Evolutionary conservation across 164 flowering plant species (phyloP), one percentile per base, ranked within the genome.

Genomic region (Magnolia officinalis): DNA sequence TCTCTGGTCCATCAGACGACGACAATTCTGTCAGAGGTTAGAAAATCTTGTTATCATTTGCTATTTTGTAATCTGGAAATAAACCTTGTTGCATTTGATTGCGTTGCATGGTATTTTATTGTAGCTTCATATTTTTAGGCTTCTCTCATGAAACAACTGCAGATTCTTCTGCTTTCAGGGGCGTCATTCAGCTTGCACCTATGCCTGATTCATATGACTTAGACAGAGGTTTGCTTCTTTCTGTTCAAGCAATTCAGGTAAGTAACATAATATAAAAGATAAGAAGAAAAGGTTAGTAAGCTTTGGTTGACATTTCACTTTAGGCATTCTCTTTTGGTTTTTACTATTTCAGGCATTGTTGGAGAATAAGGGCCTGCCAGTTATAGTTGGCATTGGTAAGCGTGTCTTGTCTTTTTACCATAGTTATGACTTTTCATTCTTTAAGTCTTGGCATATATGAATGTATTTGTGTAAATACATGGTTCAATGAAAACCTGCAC

Each of bases 181-280:
- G 87, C 80, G 69, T 80, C 72, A 79, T 89, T 83, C 94, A 86
- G 85, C 96, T 93, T 86, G 98, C 88, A 76, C 97, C 99, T 69
- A 90, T 93, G 92, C 96, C 98, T 81, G 98, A 94, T 82, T 93
- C 98, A 63, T 94, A 85, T 86, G 98, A 96, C 80, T 80, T 96
- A 81, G 99, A 94, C 74, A 88, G 96, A 80, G 98, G 99, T 64
- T 84, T 96, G 86, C 97, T 93, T 86, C 95, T 96, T 80, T 85
- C 98, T 82, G 97, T 96, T 80, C 98, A 94, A 85, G 98, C 93
- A 71, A 96, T 94, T 79, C 99, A 94, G 94, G 99, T 96, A 79
- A 71, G 29, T 29, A 45, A 63, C 67, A 37, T 59, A 63, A 45
- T 19, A 8, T 68, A 31, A 29, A 29, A 8, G 9, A 68, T 4